phyloP scores from a whole-genome alignment of 805 yeast species.

The Candida berthetii region DNA sequence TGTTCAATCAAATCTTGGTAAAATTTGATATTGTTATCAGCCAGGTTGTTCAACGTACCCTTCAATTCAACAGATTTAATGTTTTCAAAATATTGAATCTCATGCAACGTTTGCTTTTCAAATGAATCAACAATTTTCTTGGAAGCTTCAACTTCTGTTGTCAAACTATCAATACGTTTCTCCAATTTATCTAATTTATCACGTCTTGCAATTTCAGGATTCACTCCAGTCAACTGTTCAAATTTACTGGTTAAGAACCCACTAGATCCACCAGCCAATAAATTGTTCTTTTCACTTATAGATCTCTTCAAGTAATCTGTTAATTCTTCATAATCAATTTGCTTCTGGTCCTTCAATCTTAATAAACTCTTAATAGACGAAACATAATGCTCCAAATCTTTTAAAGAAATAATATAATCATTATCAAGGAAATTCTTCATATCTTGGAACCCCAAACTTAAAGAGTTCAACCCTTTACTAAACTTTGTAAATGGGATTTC shows the following conservation, averaged over 20 bases:
- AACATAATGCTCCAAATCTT: constrained; percentile 82
- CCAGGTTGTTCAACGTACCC: constrained; percentile 60
- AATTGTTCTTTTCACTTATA: constrained; percentile 51
- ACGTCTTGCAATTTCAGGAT: constrained; percentile 48
- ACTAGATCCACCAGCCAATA: constrained; percentile 46
- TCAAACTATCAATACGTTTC: constrained; percentile 38
- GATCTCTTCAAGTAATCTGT: constrained; percentile 74
- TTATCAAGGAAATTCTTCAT: constrained; percentile 58
- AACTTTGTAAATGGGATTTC: constrained; percentile 32
- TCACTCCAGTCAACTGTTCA: constrained; percentile 58
- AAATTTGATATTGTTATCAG: constrained; percentile 70
- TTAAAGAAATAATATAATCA: constrained; percentile 73
- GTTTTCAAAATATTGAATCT: constrained; percentile 63
- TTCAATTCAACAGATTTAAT: constrained; percentile 77
- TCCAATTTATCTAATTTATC: constrained; percentile 48
- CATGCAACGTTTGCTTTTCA: constrained; percentile 51
- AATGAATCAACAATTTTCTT: constrained; percentile 44
- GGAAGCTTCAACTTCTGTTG: constrained; percentile 44
- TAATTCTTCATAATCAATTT: constrained; percentile 83
- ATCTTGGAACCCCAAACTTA: constrained; percentile 34
- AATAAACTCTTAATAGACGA: constrained; percentile 59
- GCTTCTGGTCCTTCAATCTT: constrained; percentile 84
- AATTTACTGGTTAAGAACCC: constrained; percentile 48
- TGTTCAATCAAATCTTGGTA: constrained; percentile 61
- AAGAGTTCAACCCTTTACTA: constrained; percentile 38